These are phyloP conservation scores for Heliamphora exappendiculata DNA, from an alignment of 148 eudicot genomes.

Conservation along the genomic window DNA sequence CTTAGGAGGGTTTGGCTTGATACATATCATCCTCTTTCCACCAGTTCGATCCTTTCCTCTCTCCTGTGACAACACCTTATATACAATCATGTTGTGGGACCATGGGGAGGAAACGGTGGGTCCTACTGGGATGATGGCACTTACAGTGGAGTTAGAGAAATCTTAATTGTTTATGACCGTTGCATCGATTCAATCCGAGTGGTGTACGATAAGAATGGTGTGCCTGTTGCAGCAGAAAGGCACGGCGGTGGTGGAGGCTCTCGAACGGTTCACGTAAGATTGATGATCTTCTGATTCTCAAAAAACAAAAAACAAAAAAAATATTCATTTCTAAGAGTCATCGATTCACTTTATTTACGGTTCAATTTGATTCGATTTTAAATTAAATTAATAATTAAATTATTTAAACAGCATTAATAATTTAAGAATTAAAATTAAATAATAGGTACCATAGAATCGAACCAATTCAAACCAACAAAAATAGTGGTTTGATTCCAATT, in stretches of 20 bases:
- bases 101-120: conserved; percentile 77
- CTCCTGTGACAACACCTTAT: conserved; percentile 10
- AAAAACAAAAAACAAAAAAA: no score
- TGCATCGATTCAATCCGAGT: conserved; percentile 25
- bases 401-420: no score
- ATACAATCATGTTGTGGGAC: conserved; percentile 39
- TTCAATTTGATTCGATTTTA: no score
- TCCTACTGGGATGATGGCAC: conserved; percentile 55
- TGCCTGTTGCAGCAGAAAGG: conserved; percentile 32
- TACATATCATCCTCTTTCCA: conserved; percentile 28
- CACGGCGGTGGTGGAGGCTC: conserved; percentile 46
- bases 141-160: conserved; percentile 47
- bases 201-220: conserved; percentile 62
- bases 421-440: no score
- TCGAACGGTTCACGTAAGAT: conserved; percentile 35
- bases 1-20: no score
- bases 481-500: no score
- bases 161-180: conserved; percentile 31
- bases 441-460: no score
- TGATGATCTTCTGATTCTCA: no score
- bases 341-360: no score
- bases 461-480: no score
- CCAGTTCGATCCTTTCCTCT: conserved; percentile 17
- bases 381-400: no score
- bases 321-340: no score